Evolutionary conservation across 257 asterid species (phyloP), one percentile per base, ranked within the genome.

Genomic region (Nicotiana tabacum): DNA sequence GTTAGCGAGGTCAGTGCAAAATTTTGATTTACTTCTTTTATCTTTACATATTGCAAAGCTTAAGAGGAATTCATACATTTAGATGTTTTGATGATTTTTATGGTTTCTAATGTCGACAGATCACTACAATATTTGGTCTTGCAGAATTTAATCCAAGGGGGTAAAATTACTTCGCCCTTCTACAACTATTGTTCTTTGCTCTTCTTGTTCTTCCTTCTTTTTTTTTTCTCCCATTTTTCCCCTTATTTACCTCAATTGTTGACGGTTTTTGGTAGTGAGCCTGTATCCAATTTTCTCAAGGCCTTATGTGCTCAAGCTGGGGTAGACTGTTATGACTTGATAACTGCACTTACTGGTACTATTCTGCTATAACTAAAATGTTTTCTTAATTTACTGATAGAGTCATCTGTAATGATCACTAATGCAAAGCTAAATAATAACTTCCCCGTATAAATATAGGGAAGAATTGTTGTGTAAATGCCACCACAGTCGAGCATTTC

Each of bases 91-190:
- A 60, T 35, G 5, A 77, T 55, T 7, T 39, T 56, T 3, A 18
- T 17, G 46, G 66, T 35, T 66, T 66, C 2, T 27, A 11, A 33
- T 29, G 8, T 82, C 82, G 5, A 77, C 96, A 95, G 98, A 85
- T 92, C 84, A 88, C 92, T n/a, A 88, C 89, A 18, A 18, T 90
- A 32, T 83, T 95, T 62, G 99, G 98, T 1, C 89, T 93, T 53
- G 91, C 98, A 69, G 99, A 95, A 51, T 95, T 95, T 90, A 88
- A 90, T 81, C 99, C 99, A 18, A 89, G 86, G 70, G 90, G 91
- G 99, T 92, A 85, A 84, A 29, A 48, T n/a, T 24, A 80, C 8
- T 62, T 55, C 4, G 0, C 61, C 61, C 21, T 5, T 0, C 39
- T 29, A 24, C 53, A 32, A 17, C 1, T 18, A 37, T 1, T 29